A percentile compares a stretch with the other conserved stretches of the same genome.
phyloP scores from a whole-genome alignment of 208 protist species.

The Endotrypanum monterogeii region DNA sequence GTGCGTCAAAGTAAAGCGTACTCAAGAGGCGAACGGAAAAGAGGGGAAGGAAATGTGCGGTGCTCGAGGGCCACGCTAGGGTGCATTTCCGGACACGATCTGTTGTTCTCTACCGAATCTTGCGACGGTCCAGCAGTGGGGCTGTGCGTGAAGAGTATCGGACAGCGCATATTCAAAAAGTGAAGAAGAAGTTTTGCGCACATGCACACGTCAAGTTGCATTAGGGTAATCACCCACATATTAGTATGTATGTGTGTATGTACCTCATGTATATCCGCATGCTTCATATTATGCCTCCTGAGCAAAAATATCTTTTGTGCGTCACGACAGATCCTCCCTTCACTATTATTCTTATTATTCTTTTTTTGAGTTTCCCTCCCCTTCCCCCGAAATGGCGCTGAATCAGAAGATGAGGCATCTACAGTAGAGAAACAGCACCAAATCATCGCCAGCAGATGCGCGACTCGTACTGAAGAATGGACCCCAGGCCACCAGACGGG shows the following conservation, averaged over 20 bases:
- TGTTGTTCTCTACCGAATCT: neutral
- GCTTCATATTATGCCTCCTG: neutral
- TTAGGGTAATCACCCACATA: no score
- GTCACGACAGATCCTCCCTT: neutral
- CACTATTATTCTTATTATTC: slow-evolving; percentile 1
- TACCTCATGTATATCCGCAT: neutral
- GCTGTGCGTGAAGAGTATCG: neutral
- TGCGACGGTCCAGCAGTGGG: neutral
- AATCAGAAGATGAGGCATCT: neutral
- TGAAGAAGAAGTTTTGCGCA: neutral
- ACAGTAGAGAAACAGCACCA: neutral
- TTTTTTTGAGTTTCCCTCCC: neutral
- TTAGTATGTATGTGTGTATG: neutral
- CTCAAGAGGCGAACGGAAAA: neutral
- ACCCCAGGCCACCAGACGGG: neutral
- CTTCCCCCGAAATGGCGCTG: neutral
- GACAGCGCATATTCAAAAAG: neutral
- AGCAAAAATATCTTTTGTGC: no score
- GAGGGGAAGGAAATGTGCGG: neutral
- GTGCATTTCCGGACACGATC: neutral
- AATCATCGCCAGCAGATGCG: neutral
- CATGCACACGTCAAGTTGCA: neutral
- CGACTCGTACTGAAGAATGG: neutral
- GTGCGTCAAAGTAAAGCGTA: neutral
- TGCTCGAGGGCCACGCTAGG: neutral